These are phyloP conservation scores for Phytophthora pinifolia DNA, from an alignment of 352 stramenopile species.

Conservation along the genomic window DNA sequence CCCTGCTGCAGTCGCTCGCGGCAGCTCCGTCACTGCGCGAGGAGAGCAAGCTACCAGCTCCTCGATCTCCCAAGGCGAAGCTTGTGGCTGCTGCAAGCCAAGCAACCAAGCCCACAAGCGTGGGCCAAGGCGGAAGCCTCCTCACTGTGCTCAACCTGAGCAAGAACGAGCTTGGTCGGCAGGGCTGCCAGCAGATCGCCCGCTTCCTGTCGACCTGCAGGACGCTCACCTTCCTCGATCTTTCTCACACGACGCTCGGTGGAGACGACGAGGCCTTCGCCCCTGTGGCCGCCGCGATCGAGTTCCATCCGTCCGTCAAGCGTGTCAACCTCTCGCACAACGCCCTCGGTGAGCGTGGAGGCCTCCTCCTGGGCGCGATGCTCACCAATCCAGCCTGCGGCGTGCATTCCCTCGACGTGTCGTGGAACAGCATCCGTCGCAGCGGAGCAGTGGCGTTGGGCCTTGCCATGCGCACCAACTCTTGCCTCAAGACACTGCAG, in stretches of 20 bases:
- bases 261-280: slow-evolving; percentile 42
- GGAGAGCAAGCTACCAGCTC: not conserved
- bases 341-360: slow-evolving; percentile 53
- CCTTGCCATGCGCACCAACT: slow-evolving; percentile 53
- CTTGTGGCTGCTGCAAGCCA: slow-evolving; percentile 17
- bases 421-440: slow-evolving; percentile 72
- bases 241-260: slow-evolving; percentile 54
- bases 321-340: slow-evolving; percentile 71
- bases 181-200: slow-evolving; percentile 57
- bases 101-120: not conserved
- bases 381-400: slow-evolving; percentile 49
- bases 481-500: slow-evolving; percentile 40
- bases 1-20: slow-evolving; percentile 51
- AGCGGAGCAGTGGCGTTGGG: slow-evolving; percentile 55
- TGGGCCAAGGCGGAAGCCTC: slow-evolving; percentile 26
- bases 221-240: slow-evolving; percentile 52
- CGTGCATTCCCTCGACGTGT: slow-evolving; percentile 56
- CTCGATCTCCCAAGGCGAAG: slow-evolving; percentile 19
- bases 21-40: slow-evolving; percentile 2
- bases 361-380: slow-evolving; percentile 59
- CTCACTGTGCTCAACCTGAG: slow-evolving; percentile 67
- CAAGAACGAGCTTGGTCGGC: slow-evolving; percentile 63
- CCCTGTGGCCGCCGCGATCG: slow-evolving; percentile 52
- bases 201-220: slow-evolving; percentile 48
- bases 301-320: slow-evolving; percentile 49